Conservation (phyloP, 371 early-diverging fungal genomes). For the Dipsacomyces acuminosporus region DNA sequence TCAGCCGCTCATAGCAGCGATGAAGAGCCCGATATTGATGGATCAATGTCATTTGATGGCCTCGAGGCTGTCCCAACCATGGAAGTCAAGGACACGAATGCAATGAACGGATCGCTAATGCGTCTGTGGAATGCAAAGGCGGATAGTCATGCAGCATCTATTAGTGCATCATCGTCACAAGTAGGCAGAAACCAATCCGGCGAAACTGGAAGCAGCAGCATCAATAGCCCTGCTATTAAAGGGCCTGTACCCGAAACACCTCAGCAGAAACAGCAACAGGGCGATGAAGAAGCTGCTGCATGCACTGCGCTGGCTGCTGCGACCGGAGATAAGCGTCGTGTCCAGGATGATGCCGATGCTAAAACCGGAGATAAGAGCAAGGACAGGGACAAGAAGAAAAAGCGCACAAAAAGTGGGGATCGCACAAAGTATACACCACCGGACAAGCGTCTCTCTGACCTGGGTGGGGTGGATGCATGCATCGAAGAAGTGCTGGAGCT, state of each 20-base stretch:
- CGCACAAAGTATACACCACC: conserved; percentile 46
- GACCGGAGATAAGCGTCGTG: conserved; percentile 3
- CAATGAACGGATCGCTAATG: conserved; percentile 70
- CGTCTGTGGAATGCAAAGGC: conserved; percentile 57
- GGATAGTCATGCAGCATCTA: conserved; percentile 16
- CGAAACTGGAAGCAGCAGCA: background rate
- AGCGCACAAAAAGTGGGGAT: conserved; percentile 34
- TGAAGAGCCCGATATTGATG: conserved; percentile 25
- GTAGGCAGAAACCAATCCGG: conserved; percentile 1
- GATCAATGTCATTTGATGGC: conserved; percentile 18
- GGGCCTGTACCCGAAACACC: background rate
- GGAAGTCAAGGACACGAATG: conserved; percentile 57
- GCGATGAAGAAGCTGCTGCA: background rate
- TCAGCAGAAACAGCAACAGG: background rate
- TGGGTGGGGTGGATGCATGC: conserved; percentile 87
- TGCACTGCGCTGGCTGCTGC: conserved; percentile 1
- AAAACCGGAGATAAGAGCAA: conserved; percentile 1
- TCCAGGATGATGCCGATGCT: background rate
- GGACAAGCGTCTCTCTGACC: conserved; percentile 64
- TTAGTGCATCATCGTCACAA: conserved; percentile 10
- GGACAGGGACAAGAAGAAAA: conserved; percentile 10
- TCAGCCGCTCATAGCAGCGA: conserved; percentile 16
- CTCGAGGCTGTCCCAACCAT: conserved; percentile 28
- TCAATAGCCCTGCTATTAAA: too few relatives aligned
- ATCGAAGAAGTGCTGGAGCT: conserved; percentile 93